These are phyloP conservation scores for Kazachstania taianensis DNA, from an alignment of 805 yeast species.

Conservation along the genomic window DNA sequence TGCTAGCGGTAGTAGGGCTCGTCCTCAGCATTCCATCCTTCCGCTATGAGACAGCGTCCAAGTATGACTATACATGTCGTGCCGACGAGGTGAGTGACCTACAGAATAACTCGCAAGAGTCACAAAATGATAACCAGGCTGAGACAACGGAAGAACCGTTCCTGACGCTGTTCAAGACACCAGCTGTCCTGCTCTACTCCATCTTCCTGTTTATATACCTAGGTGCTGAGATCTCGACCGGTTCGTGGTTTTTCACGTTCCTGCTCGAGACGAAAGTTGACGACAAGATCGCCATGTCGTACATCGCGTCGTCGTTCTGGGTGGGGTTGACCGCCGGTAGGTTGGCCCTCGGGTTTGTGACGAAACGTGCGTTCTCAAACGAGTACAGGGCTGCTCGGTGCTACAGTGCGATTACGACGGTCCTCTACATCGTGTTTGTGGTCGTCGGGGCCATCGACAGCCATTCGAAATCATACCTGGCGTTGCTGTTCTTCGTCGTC, in stretches of 20 bases:
- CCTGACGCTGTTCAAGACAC: constrained; percentile 19
- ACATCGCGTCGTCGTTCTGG: constrained; percentile 64
- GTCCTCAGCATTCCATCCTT: constrained; percentile 35
- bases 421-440: constrained; percentile 28
- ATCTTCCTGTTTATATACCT: constrained; percentile 49
- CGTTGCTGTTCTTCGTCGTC: constrained; percentile 16
- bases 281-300: constrained; percentile 40
- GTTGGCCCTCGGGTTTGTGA: constrained; percentile 44
- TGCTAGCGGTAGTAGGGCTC: constrained; percentile 30
- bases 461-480: constrained; percentile 13
- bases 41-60: constrained; percentile 32
- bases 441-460: constrained; percentile 15
- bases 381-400: constrained; percentile 33
- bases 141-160: constrained; percentile 4
- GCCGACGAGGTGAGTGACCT: constrained; percentile 4
- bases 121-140: too few species aligned
- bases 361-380: constrained; percentile 36
- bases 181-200: constrained; percentile 39
- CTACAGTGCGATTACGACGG: constrained; percentile 28
- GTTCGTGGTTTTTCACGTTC: constrained; percentile 63
- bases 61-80: constrained; percentile 25
- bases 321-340: constrained; percentile 60
- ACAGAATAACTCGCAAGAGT: constrained; percentile 7
- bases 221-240: constrained; percentile 61
- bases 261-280: constrained; percentile 46